A percentile compares a stretch with the other conserved stretches of the same genome.
Evolutionary conservation across 2,329 filamentous ascomycete species (phyloP).

Genomic region (Pseudodiploospora longispora): DNA sequence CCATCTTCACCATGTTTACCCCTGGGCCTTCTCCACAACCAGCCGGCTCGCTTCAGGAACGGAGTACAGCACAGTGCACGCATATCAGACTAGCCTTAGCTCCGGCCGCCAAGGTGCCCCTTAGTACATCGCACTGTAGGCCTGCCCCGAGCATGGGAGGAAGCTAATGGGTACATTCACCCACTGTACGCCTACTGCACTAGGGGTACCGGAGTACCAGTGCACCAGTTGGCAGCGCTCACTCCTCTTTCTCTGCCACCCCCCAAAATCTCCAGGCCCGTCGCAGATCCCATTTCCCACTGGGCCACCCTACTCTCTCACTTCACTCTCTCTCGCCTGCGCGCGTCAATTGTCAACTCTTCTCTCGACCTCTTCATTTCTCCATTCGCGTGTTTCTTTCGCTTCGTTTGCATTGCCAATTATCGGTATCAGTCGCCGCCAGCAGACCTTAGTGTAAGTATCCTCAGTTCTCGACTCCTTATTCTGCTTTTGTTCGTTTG

Average conservation of each 20-base stretch:
- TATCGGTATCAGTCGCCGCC: slow-evolving; percentile 11
- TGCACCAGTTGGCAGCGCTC: neutral
- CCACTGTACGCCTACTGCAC: neutral
- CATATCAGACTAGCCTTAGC: too few species aligned
- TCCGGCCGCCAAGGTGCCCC: too few species aligned
- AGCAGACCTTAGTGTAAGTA: slow-evolving; percentile 4
- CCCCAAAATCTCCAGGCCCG: slow-evolving; percentile 9
- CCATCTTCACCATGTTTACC: too few species aligned
- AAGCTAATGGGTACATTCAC: too few species aligned
- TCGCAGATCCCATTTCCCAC: slow-evolving; percentile 11
- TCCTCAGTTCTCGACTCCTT: too few species aligned
- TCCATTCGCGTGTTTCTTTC: slow-evolving; percentile 8
- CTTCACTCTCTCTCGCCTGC: slow-evolving; percentile 5
- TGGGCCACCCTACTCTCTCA: slow-evolving; percentile 7
- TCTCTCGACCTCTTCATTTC: slow-evolving; percentile 11
- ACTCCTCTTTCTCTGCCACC: slow-evolving; percentile 5
- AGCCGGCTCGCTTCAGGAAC: too few species aligned
- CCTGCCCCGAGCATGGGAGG: too few species aligned
- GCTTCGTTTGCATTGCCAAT: slow-evolving; percentile 10
- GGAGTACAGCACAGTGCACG: too few species aligned
- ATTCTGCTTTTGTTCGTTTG: too few species aligned
- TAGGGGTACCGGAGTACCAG: neutral
- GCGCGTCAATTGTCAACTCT: neutral
- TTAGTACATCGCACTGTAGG: too few species aligned
- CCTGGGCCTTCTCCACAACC: too few species aligned